These are phyloP conservation scores for Trypanosoma congolense DNA, from an alignment of 208 protist genomes.

Conservation along the genomic window DNA sequence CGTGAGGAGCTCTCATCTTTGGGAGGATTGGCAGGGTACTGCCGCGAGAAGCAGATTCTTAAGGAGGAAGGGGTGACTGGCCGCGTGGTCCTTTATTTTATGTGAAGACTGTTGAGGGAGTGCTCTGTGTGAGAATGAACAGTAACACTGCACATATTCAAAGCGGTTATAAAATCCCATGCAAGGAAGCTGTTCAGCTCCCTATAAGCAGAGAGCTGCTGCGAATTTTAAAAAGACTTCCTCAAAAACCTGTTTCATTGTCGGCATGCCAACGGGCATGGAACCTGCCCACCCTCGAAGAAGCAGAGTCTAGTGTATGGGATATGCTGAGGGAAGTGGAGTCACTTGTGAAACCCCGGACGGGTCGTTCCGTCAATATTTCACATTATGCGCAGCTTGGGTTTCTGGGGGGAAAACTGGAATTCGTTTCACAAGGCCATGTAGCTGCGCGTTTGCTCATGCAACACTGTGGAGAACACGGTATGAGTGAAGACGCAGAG, in stretches of 20 bases:
- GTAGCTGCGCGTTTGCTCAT: not conserved
- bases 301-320: not conserved
- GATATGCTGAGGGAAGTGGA: conserved; percentile 9
- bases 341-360: not conserved
- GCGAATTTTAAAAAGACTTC: conserved; percentile 4
- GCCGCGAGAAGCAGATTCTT: not conserved
- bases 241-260: conserved; percentile 9
- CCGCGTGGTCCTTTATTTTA: not conserved
- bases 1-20: not conserved
- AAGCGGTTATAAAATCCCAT: not conserved
- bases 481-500: not conserved
- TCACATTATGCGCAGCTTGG: conserved; percentile 14
- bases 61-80: not conserved
- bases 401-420: conserved; percentile 5
- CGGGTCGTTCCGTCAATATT: not conserved
- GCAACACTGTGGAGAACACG: not conserved
- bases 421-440: conserved; percentile 3
- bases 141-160: not conserved
- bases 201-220: not conserved
- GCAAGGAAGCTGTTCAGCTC: not conserved
- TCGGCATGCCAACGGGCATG: conserved; percentile 19
- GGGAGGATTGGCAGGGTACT: conserved; percentile 16
- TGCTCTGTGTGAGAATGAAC: conserved; percentile 13
- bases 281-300: conserved; percentile 8
- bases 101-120: conserved; percentile 19